phyloP scores from a whole-genome alignment of 768 basidiomycete genomes.

The Hydnomerulius pinastri region DNA sequence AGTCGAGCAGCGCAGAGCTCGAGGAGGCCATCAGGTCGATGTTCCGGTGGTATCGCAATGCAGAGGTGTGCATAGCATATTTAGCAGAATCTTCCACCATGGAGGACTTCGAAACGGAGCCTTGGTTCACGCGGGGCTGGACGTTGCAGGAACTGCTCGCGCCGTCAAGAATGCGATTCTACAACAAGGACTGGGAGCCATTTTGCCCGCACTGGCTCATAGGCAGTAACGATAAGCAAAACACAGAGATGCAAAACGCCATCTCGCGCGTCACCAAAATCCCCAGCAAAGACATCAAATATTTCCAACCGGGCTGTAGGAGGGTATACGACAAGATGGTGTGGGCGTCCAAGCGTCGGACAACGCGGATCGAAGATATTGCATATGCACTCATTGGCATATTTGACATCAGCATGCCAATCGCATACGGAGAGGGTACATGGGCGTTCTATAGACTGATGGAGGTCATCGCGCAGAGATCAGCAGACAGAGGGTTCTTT shows the following conservation, averaged over 20 bases:
- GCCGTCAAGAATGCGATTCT: constrained; percentile 2
- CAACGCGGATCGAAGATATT: constrained; percentile 16
- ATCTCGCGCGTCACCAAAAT: constrained; percentile 8
- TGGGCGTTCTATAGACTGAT: constrained; percentile 17
- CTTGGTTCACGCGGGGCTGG: constrained; percentile 11
- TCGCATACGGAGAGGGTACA: constrained; percentile 19
- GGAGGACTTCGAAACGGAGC: constrained; percentile 2
- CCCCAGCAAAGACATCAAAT: not conserved
- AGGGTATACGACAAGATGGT: constrained; percentile 9
- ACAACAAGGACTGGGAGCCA: constrained; percentile 2
- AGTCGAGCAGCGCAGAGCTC: constrained; percentile 18
- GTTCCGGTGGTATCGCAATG: constrained; percentile 12
- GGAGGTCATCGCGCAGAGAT: constrained; percentile 11
- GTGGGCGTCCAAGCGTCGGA: constrained; percentile 19
- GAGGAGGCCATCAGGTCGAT: constrained; percentile 12
- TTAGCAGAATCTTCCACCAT: constrained; percentile 1
- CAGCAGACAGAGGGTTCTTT: constrained; percentile 7
- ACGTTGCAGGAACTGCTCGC: constrained; percentile 7
- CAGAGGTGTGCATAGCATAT: constrained; percentile 10
- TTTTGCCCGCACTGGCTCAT: not conserved
- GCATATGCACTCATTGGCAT: constrained; percentile 20
- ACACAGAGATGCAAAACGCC: constrained; percentile 2
- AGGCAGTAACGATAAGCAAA: constrained; percentile 11
- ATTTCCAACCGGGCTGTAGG: constrained; percentile 1
- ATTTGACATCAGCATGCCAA: constrained; percentile 15